Evolutionary conservation across 306 rosid genomes (phyloP).

Genomic region (Acacia melanoxylon): DNA sequence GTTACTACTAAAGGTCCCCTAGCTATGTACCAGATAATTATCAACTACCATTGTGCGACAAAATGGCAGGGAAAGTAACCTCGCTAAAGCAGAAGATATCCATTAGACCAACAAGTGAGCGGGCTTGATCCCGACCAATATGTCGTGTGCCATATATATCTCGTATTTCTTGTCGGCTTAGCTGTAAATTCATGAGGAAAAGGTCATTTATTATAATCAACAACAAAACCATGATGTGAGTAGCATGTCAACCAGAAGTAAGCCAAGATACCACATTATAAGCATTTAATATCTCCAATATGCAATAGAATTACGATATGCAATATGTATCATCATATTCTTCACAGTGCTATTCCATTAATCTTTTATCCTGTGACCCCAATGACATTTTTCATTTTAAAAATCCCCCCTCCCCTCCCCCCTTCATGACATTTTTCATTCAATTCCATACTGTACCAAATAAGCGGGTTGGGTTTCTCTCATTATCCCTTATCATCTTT

Average conservation of each 20-base stretch:
- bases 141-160: slow-evolving; percentile 80
- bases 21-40: neutral
- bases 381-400: neutral
- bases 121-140: slow-evolving; percentile 95
- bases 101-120: slow-evolving; percentile 86
- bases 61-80: slow-evolving; percentile 50
- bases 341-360: neutral
- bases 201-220: neutral
- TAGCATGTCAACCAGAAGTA: slow-evolving; percentile 15
- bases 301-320: neutral
- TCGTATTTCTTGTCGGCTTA: slow-evolving; percentile 57
- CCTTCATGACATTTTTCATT: neutral
- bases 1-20: slow-evolving; percentile 11
- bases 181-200: slow-evolving; percentile 47
- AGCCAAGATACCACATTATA: neutral
- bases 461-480: too few species aligned
- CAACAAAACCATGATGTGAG: slow-evolving; percentile 20
- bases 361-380: neutral
- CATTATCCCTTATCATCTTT: too few species aligned
- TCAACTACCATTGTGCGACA: slow-evolving; percentile 10
- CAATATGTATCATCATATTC: neutral
- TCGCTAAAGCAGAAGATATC: slow-evolving; percentile 98
- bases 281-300: slow-evolving; percentile 4
- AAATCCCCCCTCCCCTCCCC: neutral
- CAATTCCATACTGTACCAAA: neutral